Evolutionary conservation across 371 early-diverging fungal genomes (phyloP).

Genomic region (Syncephalastrum contaminatum): DNA sequence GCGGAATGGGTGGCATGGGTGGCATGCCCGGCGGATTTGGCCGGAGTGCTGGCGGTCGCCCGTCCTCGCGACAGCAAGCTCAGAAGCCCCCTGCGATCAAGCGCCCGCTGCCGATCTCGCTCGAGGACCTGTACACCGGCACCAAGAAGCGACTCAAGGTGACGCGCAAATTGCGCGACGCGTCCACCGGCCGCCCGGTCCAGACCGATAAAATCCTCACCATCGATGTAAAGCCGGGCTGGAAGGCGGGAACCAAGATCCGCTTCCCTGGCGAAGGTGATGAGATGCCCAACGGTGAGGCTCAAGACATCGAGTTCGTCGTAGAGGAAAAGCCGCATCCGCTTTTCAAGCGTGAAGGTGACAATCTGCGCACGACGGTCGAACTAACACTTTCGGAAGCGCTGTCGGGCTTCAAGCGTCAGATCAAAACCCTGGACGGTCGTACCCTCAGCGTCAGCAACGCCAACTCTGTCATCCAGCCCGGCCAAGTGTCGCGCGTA

Average conservation of each 20-base stretch:
- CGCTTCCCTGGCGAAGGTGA: constrained; percentile 94
- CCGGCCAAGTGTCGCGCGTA: constrained; percentile 76
- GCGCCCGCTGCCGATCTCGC: constrained; percentile 71
- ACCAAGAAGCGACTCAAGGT: constrained; percentile 92
- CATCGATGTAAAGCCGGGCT: constrained; percentile 93
- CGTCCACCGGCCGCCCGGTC: constrained; percentile 45
- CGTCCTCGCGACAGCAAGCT: constrained; percentile 8
- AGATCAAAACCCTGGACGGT: constrained; percentile 79
- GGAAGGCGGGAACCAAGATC: constrained; percentile 98
- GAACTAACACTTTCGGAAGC: constrained; percentile 80
- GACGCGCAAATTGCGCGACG: constrained; percentile 67
- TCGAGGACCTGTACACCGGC: constrained; percentile 95
- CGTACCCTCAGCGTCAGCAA: constrained; percentile 68
- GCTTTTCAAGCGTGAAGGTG: constrained; percentile 86
- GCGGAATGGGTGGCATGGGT: constrained; percentile 24
- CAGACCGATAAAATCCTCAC: constrained; percentile 81
- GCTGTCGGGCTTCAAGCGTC: constrained; percentile 76
- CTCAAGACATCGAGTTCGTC: constrained; percentile 92
- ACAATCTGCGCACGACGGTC: constrained; percentile 73
- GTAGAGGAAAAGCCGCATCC: constrained; percentile 95
- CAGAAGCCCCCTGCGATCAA: constrained; percentile 64
- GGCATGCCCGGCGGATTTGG: constrained; percentile 22
- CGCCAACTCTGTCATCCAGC: constrained; percentile 60
- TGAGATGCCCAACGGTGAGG: constrained; percentile 74
- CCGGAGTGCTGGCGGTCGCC: constrained; percentile 12